Base-by-base conservation (phyloP, 192 early-diverging fungal genomes). In the Gonapodya sp. region DNA sequence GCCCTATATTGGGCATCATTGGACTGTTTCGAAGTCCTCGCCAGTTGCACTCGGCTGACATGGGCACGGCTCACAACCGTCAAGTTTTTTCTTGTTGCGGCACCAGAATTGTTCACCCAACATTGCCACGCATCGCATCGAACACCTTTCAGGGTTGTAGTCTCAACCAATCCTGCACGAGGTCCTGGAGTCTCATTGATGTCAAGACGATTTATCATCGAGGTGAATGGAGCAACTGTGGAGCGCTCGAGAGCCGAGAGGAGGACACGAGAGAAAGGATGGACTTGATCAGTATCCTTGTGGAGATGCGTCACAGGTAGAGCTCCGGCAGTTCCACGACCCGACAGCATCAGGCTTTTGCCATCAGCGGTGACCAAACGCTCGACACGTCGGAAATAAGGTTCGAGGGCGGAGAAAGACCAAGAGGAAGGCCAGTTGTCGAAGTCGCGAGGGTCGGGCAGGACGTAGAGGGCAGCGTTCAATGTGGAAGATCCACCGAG, bases 381-480 rank as follows among this genome's bases (percentile, higher is more conserved):
- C 75, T 77, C 75, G 31, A 8, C 2, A 8, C 34, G 18, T 2
- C 16, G 14, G 31, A 77, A 77, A 33, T 77, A 77, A 32, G 75
- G 75, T 2, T 14, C 8, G 8, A 77, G 75, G 30, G 75, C 14
- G 30, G 18, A 31, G 75, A 32, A 77, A 77, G 18, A 18, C 75
- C 75, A 77, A 16, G 46, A 64, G 8, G 46, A 8, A 24, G 46
- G 46, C 46, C 46, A 64, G 46, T 8, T 64, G 30, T 31, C 8
- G 75, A 32, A 77, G 34, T 77, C 75, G 31, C 2, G 30, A 33
- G 75, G 75, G 30, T 18, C 75, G 8, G 75, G 30, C 18, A 18
- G 75, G 34, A 77, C 75, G 34, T 77, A 77, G 75, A 77, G 75
- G 75, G 34, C 75, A 18, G 75, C 75, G 75, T 77, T 77, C 18